Base-by-base conservation (phyloP, 371 early-diverging fungal species). In the Dinochytrium kinnereticum region DNA sequence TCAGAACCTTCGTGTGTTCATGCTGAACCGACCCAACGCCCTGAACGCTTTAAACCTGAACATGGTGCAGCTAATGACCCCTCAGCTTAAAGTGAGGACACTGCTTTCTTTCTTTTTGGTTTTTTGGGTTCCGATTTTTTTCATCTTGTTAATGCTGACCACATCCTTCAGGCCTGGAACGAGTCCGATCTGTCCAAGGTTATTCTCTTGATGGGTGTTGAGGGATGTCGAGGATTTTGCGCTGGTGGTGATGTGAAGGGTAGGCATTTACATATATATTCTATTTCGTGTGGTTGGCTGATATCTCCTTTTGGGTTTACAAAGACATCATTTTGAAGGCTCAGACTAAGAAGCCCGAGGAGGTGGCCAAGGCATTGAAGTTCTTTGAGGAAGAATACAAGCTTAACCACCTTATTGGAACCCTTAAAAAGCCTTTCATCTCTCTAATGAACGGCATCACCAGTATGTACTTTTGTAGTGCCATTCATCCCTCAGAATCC, bases 221-320 rank as follows among this genome's bases (percentile, higher is more conserved):
- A 91, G 70, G 88, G 87, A 39, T 69, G 67, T 31, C 87, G 87
- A 70, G 97, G 94, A 1, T 97, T 97, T 80, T 99, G 98, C 81
- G 96, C 98, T 31, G 98, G 99, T 37, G 99, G 98, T 39, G 99
- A 99, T 80, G 96, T 99, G 5, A 94, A 93, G 78, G 79, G 89
- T 91, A 80, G 81, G 24, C 51, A 44, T 36, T 24, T 71, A 44
- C 65, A 30, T 51, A 66, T 26, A 51, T 33, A 74, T 37, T 1
- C 21, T 39, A 77, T 78, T 31, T 75, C 66, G 2, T 65, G 38
- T 51, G 37, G 2, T 26, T 26, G 24, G 28, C 64, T 30, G 26
- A 30, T n/a, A 28, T 50, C 68, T 39, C 15, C 55, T 28, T 37
- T 55, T 61, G 30, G 2, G 24, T 71, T 34, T 59, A n/a, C 37